These are phyloP conservation scores for Gracilariopsis chorda DNA, from an alignment of 23 red algal genomes.

Conservation along the genomic window DNA sequence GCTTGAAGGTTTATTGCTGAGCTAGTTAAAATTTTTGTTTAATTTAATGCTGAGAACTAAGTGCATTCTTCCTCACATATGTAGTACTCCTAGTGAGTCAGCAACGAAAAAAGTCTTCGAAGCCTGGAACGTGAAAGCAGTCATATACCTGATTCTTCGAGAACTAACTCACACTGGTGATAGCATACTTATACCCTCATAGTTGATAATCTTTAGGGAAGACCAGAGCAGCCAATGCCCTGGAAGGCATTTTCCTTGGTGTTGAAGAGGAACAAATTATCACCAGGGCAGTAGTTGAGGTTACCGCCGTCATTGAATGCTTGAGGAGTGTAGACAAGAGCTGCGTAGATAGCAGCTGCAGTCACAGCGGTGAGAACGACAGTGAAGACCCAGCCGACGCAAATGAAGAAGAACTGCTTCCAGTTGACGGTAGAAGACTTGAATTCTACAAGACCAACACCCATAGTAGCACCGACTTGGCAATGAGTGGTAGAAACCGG, in stretches of 20 bases:
- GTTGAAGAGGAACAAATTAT: slow-evolving; percentile 55
- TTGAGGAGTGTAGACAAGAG: slow-evolving; percentile 42
- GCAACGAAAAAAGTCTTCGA: no score
- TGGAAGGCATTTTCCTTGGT: slow-evolving; percentile 16
- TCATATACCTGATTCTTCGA: no score
- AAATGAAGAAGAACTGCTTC: slow-evolving; percentile 84
- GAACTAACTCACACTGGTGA: no score
- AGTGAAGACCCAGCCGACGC: slow-evolving; percentile 80
- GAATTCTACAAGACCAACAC: slow-evolving; percentile 76
- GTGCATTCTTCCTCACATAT: no score
- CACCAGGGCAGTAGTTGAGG: slow-evolving; percentile 63
- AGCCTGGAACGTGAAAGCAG: no score
- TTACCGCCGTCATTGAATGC: neutral
- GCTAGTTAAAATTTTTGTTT: no score
- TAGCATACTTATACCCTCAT: neutral
- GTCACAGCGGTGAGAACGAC: slow-evolving; percentile 54
- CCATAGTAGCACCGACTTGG: slow-evolving; percentile 83
- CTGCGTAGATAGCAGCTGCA: slow-evolving; percentile 51
- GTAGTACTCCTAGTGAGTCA: no score
- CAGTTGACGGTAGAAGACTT: slow-evolving; percentile 80
- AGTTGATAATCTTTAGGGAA: neutral
- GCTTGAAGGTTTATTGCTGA: no score
- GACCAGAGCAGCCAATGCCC: slow-evolving; percentile 63
- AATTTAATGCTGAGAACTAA: no score
- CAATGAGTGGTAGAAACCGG: slow-evolving; percentile 98